A percentile compares a stretch with the other conserved stretches of the same genome.
Conservation (phyloP, 2,329 filamentous ascomycete species). For the Pseudocercospora fijiensis region DNA sequence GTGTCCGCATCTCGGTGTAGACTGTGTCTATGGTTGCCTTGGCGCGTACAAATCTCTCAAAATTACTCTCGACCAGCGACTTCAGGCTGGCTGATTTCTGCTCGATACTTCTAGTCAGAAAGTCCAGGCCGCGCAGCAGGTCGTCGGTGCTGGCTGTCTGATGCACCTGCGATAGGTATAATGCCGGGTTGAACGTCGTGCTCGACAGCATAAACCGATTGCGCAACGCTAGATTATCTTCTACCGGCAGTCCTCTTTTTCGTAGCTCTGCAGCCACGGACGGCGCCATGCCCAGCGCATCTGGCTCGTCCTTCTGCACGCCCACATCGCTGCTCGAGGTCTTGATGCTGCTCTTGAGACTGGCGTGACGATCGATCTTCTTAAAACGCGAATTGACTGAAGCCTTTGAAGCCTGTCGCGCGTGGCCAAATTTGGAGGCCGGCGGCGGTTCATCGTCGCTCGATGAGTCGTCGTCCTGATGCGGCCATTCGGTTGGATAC, state of each 20-base stretch:
- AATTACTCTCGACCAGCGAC: conserved; percentile 94
- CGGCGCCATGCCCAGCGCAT: conserved; percentile 82
- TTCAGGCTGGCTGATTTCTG: conserved; percentile 97
- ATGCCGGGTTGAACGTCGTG: conserved; percentile 86
- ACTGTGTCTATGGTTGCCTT: conserved; percentile 99
- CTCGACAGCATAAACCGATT: conserved; percentile 95
- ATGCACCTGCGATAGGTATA: conserved; percentile 92
- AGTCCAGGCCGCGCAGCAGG: conserved; percentile 77
- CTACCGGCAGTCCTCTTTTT: conserved; percentile 72
- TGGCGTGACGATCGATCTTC: conserved; percentile 73
- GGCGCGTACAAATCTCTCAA: conserved; percentile 94
- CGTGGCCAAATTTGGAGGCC: conserved; percentile 35
- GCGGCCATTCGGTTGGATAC: conserved; percentile 82
- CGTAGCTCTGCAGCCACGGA: conserved; percentile 82
- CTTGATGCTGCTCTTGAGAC: conserved; percentile 61
- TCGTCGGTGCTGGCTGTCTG: conserved; percentile 78
- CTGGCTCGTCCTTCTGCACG: conserved; percentile 86
- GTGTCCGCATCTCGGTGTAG: conserved; percentile 86
- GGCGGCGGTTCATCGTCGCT: conserved; percentile 45
- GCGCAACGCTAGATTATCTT: conserved; percentile 70
- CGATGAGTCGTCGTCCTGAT: conserved; percentile 55
- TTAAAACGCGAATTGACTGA: conserved; percentile 61
- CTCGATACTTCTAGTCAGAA: conserved; percentile 87
- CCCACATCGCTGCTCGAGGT: conserved; percentile 68
- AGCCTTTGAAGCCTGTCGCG: conserved; percentile 14